Evolutionary conservation across 2,329 filamentous ascomycete species (phyloP).

Genomic region (Arthrobotrys iridis): DNA sequence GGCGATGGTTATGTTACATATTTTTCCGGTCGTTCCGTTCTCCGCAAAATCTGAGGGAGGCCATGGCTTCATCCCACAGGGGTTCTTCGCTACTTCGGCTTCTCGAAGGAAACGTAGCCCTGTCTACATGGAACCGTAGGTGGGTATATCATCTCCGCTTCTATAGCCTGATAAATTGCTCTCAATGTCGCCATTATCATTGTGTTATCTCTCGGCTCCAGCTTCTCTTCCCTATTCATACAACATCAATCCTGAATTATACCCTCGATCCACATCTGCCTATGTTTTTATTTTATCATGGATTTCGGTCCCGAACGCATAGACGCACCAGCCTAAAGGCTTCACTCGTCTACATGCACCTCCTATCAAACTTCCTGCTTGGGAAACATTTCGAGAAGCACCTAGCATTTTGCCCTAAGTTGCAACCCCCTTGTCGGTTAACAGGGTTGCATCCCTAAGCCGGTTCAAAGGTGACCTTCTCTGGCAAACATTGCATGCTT

Average conservation of each 20-base stretch:
- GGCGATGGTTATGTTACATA: conserved; percentile 33
- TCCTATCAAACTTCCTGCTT: conserved; percentile 33
- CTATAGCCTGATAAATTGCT: background rate
- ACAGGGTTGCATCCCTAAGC: conserved; percentile 34
- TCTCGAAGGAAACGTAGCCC: conserved; percentile 5
- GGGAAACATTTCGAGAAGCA: conserved; percentile 38
- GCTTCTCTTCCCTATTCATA: background rate
- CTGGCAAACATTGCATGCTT: conserved; percentile 35
- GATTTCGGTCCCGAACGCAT: conserved; percentile 19
- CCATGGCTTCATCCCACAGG: background rate
- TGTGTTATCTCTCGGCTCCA: conserved; percentile 7
- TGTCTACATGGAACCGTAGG: background rate
- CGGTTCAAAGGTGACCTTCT: conserved; percentile 4
- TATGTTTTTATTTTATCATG: background rate
- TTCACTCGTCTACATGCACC: conserved; percentile 10
- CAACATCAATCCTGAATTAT: conserved; percentile 25
- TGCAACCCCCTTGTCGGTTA: background rate
- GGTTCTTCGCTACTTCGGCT: conserved; percentile 10
- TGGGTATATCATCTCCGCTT: conserved; percentile 7
- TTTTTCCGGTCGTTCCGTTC: conserved; percentile 35
- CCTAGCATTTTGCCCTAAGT: background rate
- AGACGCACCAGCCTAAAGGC: conserved; percentile 49
- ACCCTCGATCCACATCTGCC: conserved; percentile 1
- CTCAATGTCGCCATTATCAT: background rate
- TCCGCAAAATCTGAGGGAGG: background rate